A percentile compares a stretch with the other conserved stretches of the same genome.
Conservation (phyloP, 768 basidiomycete genomes). For the Inosperma sp. region DNA sequence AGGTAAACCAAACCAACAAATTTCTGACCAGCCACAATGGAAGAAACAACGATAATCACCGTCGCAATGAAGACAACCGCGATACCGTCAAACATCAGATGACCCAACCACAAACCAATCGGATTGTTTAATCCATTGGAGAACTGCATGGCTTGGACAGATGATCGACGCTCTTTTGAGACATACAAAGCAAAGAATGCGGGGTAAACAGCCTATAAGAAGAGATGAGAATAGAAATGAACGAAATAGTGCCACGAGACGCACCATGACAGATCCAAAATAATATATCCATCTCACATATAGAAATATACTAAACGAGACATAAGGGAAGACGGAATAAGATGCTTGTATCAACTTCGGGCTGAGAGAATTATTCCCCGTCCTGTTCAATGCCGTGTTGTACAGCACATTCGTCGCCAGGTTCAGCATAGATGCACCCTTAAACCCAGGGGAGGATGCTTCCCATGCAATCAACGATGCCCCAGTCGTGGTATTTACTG, state of each 20-base stretch:
- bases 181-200: conserved; percentile 80
- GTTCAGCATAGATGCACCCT: conserved; percentile 61
- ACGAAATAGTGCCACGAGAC: conserved; percentile 15
- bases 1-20: conserved; percentile 67
- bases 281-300: conserved; percentile 76
- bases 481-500: conserved; percentile 48
- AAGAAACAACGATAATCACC: conserved; percentile 59
- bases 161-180: conserved; percentile 62
- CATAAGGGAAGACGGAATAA: conserved; percentile 55
- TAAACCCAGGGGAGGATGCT: conserved; percentile 52
- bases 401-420: conserved; percentile 63
- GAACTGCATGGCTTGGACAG: conserved; percentile 78
- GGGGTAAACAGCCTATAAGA: conserved; percentile 59
- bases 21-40: conserved; percentile 44
- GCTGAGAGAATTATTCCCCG: conserved; percentile 32
- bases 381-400: conserved; percentile 54
- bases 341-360: conserved; percentile 55
- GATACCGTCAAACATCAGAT: conserved; percentile 70
- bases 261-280: conserved; percentile 68
- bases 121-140: conserved; percentile 72
- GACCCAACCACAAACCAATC: conserved; percentile 72
- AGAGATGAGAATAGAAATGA: neutral
- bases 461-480: conserved; percentile 68
- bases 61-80: conserved; percentile 58
- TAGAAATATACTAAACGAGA: conserved; percentile 51